Conservation (phyloP, 2,329 filamentous ascomycete genomes). For the Pestalotiopsis fici region DNA sequence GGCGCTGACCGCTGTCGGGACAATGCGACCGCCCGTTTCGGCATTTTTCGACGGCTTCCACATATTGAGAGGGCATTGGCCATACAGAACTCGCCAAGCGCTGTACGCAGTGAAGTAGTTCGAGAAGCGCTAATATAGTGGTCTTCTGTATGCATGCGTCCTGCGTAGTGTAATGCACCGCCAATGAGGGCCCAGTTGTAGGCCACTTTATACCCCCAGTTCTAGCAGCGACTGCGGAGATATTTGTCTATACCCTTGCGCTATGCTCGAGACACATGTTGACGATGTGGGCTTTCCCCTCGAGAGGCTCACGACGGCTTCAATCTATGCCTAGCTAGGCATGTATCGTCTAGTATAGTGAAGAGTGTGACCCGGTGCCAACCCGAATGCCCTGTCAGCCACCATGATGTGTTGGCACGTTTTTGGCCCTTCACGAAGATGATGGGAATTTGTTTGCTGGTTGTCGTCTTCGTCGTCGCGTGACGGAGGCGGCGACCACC, state of each 20-base stretch:
- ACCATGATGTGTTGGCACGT: background rate
- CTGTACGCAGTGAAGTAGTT: too few species aligned
- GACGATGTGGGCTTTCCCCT: background rate
- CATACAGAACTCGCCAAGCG: background rate
- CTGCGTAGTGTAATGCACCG: background rate
- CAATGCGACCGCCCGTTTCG: background rate
- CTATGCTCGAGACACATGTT: background rate
- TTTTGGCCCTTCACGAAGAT: background rate
- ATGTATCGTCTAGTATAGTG: background rate
- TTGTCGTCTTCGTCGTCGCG: background rate
- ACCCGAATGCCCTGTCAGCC: background rate
- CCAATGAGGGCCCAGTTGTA: background rate
- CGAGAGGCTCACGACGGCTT: background rate
- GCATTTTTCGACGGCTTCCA: background rate
- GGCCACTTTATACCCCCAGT: background rate
- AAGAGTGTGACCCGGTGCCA: background rate
- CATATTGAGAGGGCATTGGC: background rate
- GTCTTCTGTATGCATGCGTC: background rate
- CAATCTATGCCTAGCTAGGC: background rate
- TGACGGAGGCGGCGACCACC: background rate
- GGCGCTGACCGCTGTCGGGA: background rate
- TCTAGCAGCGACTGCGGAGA: background rate
- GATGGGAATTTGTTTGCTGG: background rate
- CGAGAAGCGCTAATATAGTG: background rate
- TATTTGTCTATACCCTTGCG: background rate